These are phyloP conservation scores for Chrysochromulina parva DNA, from an alignment of 78 protist species.

Conservation along the genomic window DNA sequence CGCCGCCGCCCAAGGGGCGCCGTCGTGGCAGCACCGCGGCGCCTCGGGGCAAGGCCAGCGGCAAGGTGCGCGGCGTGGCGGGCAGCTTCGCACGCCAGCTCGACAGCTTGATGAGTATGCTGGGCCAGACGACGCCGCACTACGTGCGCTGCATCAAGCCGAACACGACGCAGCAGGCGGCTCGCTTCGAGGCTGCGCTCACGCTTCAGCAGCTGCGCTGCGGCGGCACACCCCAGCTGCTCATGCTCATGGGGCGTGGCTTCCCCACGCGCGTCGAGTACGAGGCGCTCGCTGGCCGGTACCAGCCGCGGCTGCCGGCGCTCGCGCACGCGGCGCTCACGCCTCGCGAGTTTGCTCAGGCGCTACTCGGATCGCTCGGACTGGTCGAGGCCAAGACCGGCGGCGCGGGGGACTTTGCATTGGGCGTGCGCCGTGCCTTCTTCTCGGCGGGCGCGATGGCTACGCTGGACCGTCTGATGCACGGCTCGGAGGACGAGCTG, in stretches of 20 bases:
- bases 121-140: background rate
- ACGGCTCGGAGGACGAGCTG: background rate
- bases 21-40: too few species aligned
- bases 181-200: background rate
- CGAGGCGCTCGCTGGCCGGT: background rate
- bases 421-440: background rate
- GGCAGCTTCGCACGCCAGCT: background rate
- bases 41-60: too few species aligned
- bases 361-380: background rate
- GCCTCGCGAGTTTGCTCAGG: background rate
- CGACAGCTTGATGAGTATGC: background rate
- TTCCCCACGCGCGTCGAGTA: background rate
- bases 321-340: background rate
- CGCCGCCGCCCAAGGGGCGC: too few species aligned
- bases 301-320: background rate
- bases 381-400: background rate
- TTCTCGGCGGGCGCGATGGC: constrained; percentile 16
- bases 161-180: background rate
- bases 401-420: background rate
- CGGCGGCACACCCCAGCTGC: background rate
- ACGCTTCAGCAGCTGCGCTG: background rate
- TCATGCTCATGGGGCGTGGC: background rate
- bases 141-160: constrained; percentile 15
- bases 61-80: background rate
- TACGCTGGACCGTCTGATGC: background rate